phyloP scores from a whole-genome alignment of 805 yeast species.

The Kuraishia borneana region DNA sequence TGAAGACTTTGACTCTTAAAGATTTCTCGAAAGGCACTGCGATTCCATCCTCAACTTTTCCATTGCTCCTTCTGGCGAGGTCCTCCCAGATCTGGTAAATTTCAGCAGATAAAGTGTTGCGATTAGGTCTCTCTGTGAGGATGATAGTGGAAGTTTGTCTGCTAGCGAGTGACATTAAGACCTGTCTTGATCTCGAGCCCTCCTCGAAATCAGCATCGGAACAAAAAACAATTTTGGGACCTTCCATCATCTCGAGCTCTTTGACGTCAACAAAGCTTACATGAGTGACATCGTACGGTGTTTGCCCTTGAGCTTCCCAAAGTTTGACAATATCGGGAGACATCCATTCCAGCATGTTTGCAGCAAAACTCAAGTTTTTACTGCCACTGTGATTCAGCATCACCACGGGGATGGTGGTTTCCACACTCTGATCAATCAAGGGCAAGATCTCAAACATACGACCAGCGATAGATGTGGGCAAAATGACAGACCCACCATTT shows the following conservation, averaged over 20 bases:
- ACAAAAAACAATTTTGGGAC: slow-evolving; percentile 74
- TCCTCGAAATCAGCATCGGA: slow-evolving; percentile 54
- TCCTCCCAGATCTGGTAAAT: slow-evolving; percentile 45
- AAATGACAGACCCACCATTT: slow-evolving; percentile 68
- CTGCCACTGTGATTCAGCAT: slow-evolving; percentile 73
- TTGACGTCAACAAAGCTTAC: slow-evolving; percentile 46
- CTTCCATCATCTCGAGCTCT: slow-evolving; percentile 42
- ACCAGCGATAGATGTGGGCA: slow-evolving; percentile 77
- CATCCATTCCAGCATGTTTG: slow-evolving; percentile 94
- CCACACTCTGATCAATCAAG: slow-evolving; percentile 57
- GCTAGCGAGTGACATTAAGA: slow-evolving; percentile 42
- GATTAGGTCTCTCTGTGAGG: slow-evolving; percentile 55
- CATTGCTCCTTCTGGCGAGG: slow-evolving; percentile 23
- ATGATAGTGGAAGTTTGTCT: slow-evolving; percentile 61
- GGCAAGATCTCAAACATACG: slow-evolving; percentile 73
- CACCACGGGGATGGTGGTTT: slow-evolving; percentile 55
- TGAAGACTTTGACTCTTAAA: slow-evolving; percentile 24
- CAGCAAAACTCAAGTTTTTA: slow-evolving; percentile 68
- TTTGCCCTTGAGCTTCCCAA: slow-evolving; percentile 65
- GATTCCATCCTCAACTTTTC: slow-evolving; percentile 45
- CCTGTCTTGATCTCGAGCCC: slow-evolving; percentile 51
- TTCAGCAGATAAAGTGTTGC: slow-evolving; percentile 34
- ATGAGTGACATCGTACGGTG: slow-evolving; percentile 69
- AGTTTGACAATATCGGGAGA: slow-evolving; percentile 72
- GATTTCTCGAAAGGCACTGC: slow-evolving; percentile 42